Evolutionary conservation across 2,329 filamentous ascomycete species (phyloP), one percentile per base, ranked within the genome.

Genomic region (Epichloe gansuensis): DNA sequence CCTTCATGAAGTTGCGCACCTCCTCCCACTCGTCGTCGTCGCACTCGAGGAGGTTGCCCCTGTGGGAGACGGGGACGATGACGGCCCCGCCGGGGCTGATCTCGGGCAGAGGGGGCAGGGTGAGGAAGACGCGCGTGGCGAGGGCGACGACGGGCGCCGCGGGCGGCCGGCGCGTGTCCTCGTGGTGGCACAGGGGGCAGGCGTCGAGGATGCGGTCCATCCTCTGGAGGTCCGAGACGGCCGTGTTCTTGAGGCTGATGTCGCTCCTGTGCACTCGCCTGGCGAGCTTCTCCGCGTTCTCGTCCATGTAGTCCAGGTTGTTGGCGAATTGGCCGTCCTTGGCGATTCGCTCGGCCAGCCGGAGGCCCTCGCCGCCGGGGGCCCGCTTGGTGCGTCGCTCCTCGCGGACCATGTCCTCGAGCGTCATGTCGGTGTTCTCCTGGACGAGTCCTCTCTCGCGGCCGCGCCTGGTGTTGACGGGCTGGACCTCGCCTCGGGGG

Each of bases 1-100:
- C 86, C 72, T 98, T 98, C 91, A 97, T 97, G 65, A 98, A 98
- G 67, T 98, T 98, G 59, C 93, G 86, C 5, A 98, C 84, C 68
- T 98, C 93, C 64, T 98, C 93, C 94, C 94, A 98, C 66, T 98
- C 93, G 64, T 98, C 93, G 63, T 98, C 91, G 67, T 97, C 91
- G 67, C 93, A 98, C 67, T 96, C 91, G n/a, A 98, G 74, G 0
- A 98, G 80, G 65, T 97, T 98, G 25, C 76, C 82, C 50, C 84
- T 84, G 65, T 98, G 93, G 59, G 89, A 81, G 23, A 93, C 81
- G 5, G 93, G 93, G 3, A 90, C 89, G 55, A 98, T 93, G 53
- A 93, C 84, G 6, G 90, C 87, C 47, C 89, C 85, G 45, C 88
- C 88, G 48, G 87, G 77, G 58, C 80, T 86, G 43, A 98, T 73